Conservation (phyloP, 2,329 filamentous ascomycete genomes). For the Alternaria sp. region DNA sequence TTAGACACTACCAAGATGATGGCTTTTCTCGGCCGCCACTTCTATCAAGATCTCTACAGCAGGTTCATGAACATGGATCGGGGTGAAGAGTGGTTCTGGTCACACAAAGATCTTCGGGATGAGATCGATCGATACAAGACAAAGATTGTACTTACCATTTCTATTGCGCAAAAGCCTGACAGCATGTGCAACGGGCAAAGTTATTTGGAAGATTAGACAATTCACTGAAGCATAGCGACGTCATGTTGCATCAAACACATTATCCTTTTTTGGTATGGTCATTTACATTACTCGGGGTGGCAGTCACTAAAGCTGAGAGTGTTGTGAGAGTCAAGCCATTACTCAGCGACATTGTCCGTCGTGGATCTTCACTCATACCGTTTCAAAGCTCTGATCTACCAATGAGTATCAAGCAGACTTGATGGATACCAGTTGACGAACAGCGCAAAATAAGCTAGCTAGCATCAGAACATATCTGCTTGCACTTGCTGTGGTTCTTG, state of each 20-base stretch:
- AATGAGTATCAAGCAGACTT: not conserved
- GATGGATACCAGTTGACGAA: not conserved
- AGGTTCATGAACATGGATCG: conserved; percentile 26
- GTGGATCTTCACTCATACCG: not conserved
- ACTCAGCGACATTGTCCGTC: not conserved
- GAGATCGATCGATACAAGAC: conserved; percentile 37
- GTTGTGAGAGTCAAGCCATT: not conserved
- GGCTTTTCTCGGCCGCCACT: conserved; percentile 37
- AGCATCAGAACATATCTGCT: not conserved
- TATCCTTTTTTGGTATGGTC: not conserved
- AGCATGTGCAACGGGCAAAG: conserved; percentile 17
- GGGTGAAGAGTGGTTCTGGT: conserved; percentile 42
- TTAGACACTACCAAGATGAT: conserved; percentile 37
- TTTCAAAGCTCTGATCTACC: not conserved
- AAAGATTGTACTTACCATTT: conserved; percentile 39
- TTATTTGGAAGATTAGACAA: conserved; percentile 29
- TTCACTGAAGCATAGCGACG: not conserved
- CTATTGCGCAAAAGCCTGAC: conserved; percentile 34
- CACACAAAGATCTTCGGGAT: conserved; percentile 29
- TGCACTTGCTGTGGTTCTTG: not conserved
- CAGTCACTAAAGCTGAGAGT: not conserved
- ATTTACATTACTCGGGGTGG: not conserved
- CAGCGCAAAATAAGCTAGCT: not conserved
- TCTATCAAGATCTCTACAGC: conserved; percentile 37
- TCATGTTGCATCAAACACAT: not conserved